Evolutionary conservation across 352 stramenopile species (phyloP), one percentile per base, ranked within the genome.

Genomic region (Nothophytophthora sp.): DNA sequence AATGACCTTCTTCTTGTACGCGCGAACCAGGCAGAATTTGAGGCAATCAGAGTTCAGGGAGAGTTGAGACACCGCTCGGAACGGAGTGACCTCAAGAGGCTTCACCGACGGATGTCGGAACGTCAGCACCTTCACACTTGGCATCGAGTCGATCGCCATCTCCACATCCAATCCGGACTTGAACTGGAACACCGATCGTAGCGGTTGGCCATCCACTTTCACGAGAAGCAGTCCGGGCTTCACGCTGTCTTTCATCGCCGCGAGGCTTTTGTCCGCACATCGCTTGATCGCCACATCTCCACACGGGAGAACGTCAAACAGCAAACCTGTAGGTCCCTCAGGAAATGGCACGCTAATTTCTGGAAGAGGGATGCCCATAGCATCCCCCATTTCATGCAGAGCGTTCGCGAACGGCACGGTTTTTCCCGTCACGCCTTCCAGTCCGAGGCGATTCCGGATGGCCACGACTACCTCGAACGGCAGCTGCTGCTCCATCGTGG

Each of bases 301-400:
- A 11, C 64, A 68, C 23, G 59, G 40, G 16, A 65, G 54, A 27
- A 86, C 28, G 15, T 87, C 64, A 28, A 96, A 70, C 8, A 77
- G 41, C 15, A 96, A 53, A 0, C 86, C 86, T 12, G 75, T 89
- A 3, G 69, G 70, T 13, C 86, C 86, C 38, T 76, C 64, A 1
- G 63, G 59, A 55, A 95, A 92, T 8, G 58, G 33, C 10, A 95
- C 76, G 35, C 64, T 93, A 34, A 96, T 90, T 40, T 96, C 85
- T 15, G 84, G 82, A 3, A 92, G 60, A 9, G 81, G 77, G n/a
- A 95, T 88, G 0, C 81, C 81, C 52, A 91, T 80, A 8, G 71
- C 80, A 47, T 92, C 68, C 10, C 82, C 76, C 48, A 92, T 65
- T 34, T 81, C 83, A 42, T 90, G 80, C 0, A 91, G 44, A 9